These are phyloP conservation scores for Leccinum subtestaceum DNA, from an alignment of 768 basidiomycete species.

Conservation along the genomic window DNA sequence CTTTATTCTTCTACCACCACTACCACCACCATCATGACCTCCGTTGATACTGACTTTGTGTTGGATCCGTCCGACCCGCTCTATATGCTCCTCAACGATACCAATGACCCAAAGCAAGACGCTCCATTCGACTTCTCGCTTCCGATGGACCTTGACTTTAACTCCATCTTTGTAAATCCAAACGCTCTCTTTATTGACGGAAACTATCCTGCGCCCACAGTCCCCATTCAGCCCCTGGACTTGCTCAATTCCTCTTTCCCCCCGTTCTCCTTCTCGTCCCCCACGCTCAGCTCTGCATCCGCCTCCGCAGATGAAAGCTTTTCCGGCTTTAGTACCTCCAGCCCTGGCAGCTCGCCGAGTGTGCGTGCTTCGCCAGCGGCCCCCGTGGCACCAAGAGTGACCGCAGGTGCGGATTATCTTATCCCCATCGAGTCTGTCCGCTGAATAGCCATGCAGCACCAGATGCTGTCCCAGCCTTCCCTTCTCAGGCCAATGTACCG, in stretches of 20 bases:
- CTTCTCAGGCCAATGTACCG: slow-evolving; percentile 10
- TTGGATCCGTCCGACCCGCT: slow-evolving; percentile 59
- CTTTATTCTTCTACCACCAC: neutral
- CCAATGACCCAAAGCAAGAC: slow-evolving; percentile 34
- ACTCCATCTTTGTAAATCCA: slow-evolving; percentile 61
- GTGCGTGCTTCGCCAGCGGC: slow-evolving; percentile 32
- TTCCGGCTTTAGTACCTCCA: slow-evolving; percentile 24
- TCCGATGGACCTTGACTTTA: slow-evolving; percentile 62
- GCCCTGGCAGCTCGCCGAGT: slow-evolving; percentile 30
- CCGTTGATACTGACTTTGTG: slow-evolving; percentile 37
- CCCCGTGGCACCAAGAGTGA: slow-evolving; percentile 18
- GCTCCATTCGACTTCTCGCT: slow-evolving; percentile 39
- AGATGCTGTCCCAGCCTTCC: slow-evolving; percentile 22
- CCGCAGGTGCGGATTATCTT: slow-evolving; percentile 13
- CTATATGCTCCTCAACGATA: slow-evolving; percentile 53
- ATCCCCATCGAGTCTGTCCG: neutral
- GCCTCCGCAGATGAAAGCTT: slow-evolving; percentile 30
- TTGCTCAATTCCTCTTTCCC: slow-evolving; percentile 33
- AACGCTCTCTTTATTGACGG: slow-evolving; percentile 51
- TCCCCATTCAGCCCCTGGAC: slow-evolving; percentile 30
- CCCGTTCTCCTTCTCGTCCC: slow-evolving; percentile 43
- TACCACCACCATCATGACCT: slow-evolving; percentile 17
- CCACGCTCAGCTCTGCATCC: slow-evolving; percentile 33
- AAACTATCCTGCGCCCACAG: slow-evolving; percentile 18
- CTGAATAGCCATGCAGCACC: slow-evolving; percentile 17